Evolutionary conservation across 2,329 filamentous ascomycete genomes (phyloP).

Genomic region (Zymoseptoria ardabiliae): DNA sequence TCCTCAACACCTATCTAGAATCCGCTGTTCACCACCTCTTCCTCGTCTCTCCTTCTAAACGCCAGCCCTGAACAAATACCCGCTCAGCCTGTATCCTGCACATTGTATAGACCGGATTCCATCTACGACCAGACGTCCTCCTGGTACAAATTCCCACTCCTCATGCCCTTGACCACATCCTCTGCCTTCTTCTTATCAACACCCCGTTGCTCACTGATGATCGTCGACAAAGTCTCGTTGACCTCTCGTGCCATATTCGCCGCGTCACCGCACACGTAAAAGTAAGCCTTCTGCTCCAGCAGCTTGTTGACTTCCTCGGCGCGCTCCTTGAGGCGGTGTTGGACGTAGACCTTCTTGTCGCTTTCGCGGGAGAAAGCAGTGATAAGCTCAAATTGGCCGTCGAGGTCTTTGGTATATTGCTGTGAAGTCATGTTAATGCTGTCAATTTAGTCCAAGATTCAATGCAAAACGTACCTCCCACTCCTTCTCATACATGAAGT

Average conservation of each 20-base stretch:
- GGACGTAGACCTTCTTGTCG: slow-evolving; percentile 88
- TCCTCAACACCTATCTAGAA: background rate
- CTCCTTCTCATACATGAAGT: slow-evolving; percentile 86
- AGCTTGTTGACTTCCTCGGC: slow-evolving; percentile 81
- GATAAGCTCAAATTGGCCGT: slow-evolving; percentile 82
- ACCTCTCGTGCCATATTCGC: slow-evolving; percentile 61
- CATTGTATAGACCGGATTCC: background rate
- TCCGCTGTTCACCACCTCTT: background rate
- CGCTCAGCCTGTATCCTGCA: background rate
- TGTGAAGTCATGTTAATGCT: slow-evolving; percentile 34
- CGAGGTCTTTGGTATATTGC: slow-evolving; percentile 76
- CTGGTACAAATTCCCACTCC: slow-evolving; percentile 91
- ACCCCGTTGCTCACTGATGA: slow-evolving; percentile 76
- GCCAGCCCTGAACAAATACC: background rate
- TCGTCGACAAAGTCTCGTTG: slow-evolving; percentile 71
- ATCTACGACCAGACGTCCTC: slow-evolving; percentile 63
- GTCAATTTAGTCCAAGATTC: background rate
- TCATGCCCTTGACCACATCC: slow-evolving; percentile 95
- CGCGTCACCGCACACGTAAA: slow-evolving; percentile 97
- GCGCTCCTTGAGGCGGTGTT: slow-evolving; percentile 80
- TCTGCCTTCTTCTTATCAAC: slow-evolving; percentile 82
- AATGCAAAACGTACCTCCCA: slow-evolving; percentile 67
- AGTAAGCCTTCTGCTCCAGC: slow-evolving; percentile 78
- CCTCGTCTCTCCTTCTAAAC: background rate
- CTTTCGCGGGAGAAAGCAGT: slow-evolving; percentile 92